Evolutionary conservation across 495 filamentous ascomycete genomes (phyloP).

Genomic region (Clohesyomyces aquaticus): DNA sequence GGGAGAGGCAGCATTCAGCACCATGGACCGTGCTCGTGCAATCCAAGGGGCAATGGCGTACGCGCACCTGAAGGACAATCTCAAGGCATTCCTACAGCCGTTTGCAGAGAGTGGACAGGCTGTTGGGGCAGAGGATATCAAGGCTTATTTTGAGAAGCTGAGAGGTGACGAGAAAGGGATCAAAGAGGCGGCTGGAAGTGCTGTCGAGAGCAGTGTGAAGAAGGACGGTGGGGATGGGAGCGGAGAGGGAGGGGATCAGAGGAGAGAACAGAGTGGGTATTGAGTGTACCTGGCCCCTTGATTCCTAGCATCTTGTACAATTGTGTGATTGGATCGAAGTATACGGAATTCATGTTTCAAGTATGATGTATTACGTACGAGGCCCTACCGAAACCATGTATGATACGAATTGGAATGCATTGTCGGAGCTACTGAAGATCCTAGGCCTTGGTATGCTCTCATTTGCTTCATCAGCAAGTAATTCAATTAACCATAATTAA

Average conservation of each 20-base stretch:
- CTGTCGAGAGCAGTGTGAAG: constrained; percentile 48
- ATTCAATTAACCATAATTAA: no score
- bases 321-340: no score
- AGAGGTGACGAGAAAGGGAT: constrained; percentile 77
- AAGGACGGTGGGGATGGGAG: constrained; percentile 45
- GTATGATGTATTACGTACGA: no score
- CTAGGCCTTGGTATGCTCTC: no score
- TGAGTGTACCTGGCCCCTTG: constrained; percentile 12
- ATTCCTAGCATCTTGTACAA: no score
- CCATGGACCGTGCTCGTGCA: constrained; percentile 85
- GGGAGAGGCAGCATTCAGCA: constrained; percentile 85
- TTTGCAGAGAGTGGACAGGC: constrained; percentile 88
- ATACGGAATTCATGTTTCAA: no score
- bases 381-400: no score
- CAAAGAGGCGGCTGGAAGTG: constrained; percentile 50
- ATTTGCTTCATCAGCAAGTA: no score
- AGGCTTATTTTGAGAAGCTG: constrained; percentile 90
- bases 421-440: no score
- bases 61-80: constrained; percentile 89
- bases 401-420: no score
- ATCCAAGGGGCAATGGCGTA: constrained; percentile 98
- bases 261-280: constrained; percentile 46
- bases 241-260: constrained; percentile 28
- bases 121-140: constrained; percentile 93
- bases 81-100: constrained; percentile 87